Evolutionary conservation across 306 rosid genomes (phyloP), one percentile per base, ranked within the genome.

Genomic region (Medicago lupulina): DNA sequence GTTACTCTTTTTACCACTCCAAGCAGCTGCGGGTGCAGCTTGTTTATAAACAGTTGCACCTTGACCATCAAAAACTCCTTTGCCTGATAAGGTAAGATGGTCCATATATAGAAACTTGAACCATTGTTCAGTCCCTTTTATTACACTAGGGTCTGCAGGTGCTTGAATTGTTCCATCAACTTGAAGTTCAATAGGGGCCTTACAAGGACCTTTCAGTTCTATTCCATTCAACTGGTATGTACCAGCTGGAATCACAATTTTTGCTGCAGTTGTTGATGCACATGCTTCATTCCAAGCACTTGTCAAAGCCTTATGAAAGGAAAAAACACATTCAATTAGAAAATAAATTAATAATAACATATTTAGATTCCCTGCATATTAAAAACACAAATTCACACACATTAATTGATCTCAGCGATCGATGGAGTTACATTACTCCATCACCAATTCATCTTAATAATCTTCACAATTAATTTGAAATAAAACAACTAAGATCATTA

Each of bases 211-310:
- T 11, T 2, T 73, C 1, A 73, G 12, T 5, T 59, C 57, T 6
- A 59, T 3, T 43, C 25, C 44, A 6, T 6, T n/a, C 77, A 73
- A 41, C 7, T 44, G n/a, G 59, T 73, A 73, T 43, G 58, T 40
- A 4, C 58, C 68, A 4, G 13, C 41, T 1, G 69, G 77, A 41
- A 73, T 58, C 58, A 60, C 2, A 14, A 73, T 59, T 43, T 73
- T 73, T 0, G 5, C 25, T 2, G 41, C 12, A 14, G 58, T 19
- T 5, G 58, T 40, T 73, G 77, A 58, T 58, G 68, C 77, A 40
- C 77, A 73, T 58, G 77, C 67, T 58, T 58, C 25, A 9, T 59
- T 73, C 77, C 77, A 73, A 23, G 77, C 77, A 73, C 34, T 59
- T 23, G 23, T 2, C 13, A 73, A 41, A 14, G 77, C 77, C 77